Evolutionary conservation across 208 protist species (phyloP).

Genomic region (Borovskyia barvae): DNA sequence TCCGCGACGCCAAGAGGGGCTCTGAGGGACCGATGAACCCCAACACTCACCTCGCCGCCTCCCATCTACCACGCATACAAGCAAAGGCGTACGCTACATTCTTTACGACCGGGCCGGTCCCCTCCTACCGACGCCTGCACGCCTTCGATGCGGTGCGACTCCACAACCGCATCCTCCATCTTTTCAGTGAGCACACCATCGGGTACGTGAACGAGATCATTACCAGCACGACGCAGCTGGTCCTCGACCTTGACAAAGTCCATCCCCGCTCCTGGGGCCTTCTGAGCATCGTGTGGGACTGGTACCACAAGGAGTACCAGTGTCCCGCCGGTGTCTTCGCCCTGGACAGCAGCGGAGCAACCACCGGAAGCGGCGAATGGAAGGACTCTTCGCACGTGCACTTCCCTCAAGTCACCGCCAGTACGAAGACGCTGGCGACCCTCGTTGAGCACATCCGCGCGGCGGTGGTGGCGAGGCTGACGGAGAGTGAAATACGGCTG

Average conservation of each 20-base stretch:
- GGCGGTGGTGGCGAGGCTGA: conserved; percentile 22
- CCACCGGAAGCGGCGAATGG: conserved; percentile 32
- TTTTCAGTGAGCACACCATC: conserved; percentile 25
- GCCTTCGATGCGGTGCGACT: conserved; percentile 29
- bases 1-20: not conserved
- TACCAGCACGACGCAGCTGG: conserved; percentile 42
- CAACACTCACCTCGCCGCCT: conserved; percentile 35
- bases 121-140: conserved; percentile 55
- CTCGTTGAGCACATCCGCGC: conserved; percentile 27
- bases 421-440: conserved; percentile 15
- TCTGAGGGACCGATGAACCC: not conserved
- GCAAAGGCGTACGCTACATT: conserved; percentile 60
- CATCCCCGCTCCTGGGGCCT: conserved; percentile 31
- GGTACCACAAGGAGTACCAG: conserved; percentile 29
- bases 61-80: conserved; percentile 51
- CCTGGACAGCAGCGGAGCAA: conserved; percentile 46
- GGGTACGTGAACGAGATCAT: conserved; percentile 68
- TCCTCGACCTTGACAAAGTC: conserved; percentile 57
- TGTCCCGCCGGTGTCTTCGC: conserved; percentile 34
- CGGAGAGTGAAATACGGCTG: conserved; percentile 6
- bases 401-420: conserved; percentile 52
- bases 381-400: conserved; percentile 73
- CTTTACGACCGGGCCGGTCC: conserved; percentile 43
- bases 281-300: conserved; percentile 38
- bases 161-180: conserved; percentile 52